Evolutionary conservation across 148 eudicot species (phyloP), one percentile per base, ranked within the genome.

Genomic region (Camellia granthamiana): DNA sequence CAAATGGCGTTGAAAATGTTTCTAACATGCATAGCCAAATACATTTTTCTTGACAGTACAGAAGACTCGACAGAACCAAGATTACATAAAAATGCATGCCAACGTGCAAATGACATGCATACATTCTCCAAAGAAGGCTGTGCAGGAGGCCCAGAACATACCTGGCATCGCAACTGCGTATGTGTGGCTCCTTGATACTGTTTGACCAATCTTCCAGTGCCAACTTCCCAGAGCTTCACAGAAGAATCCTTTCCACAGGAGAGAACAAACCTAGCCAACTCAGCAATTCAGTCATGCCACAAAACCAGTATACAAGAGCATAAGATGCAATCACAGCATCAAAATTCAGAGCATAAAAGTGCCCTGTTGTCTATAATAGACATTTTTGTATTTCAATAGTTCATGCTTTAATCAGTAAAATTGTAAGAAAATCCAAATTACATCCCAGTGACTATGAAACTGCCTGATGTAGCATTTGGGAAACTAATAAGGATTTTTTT

Each of bases 171-270:
- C 85, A 85, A 80, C 38, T 88, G 97, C 3, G 86, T 83, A 69
- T 88, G 98, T 46, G 92, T 84, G 38, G 97, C 97, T 83, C 98
- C 98, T n/a, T 86, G 66, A 81, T 94, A 94, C 74, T 94, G 98
- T 85, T 90, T 94, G 44, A 94, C 88, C 89, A 94, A 79, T 84
- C 92, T 88, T 79, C 98, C 97, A n/a, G 94, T 89, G 78, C 94
- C 94, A 88, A 94, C 92, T 80, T 94, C 97, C 98, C 98, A 92
- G 21, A 94, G 88, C 84, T 92, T 94, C 61, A 94, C 91, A 0
- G 88, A 84, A 56, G 98, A 92, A 87, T 93, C 95, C 82, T 92
- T 93, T 75, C 94, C 94, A 54, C 89, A 88, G 58, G 98, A 94
- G 49, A 92, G 97, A 80, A 94, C 79, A 86, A 81, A 94, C 86